Evolutionary conservation across 179 eudicot genomes (phyloP), one percentile per base, ranked within the genome.

Genomic region (Camellia oleifera): DNA sequence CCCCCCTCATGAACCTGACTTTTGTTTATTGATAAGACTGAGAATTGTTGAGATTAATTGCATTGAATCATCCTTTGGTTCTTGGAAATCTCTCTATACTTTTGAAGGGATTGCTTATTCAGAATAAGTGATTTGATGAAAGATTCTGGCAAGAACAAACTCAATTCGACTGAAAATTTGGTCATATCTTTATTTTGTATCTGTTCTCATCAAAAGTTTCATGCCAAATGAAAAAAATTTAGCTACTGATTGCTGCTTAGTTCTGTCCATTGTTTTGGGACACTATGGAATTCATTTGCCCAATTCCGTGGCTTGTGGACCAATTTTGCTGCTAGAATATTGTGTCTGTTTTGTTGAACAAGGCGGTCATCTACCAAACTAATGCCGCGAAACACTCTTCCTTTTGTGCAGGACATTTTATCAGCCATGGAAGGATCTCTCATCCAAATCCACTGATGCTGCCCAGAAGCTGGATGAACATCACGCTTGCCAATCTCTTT

Each of bases 401-500:
- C 6, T 32, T 67, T 69, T 76, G 57, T 50, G 52, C 94, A 95
- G 99, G 99, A 94, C 94, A 69, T 94, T 75, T 83, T 48, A 81
- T 80, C 86, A 91, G 83, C 89, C 91, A 46, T 88, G 93, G 94
- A 85, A 78, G 77, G 91, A 90, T 80, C 80, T 63, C 60, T 76
- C 85, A 26, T 60, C 84, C 13, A 82, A 87, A 42, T 63, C 66
- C 48, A 79, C 75, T 18, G 85, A 81, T 67, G 53, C 53, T 5
- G 90, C 63, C 2, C 90, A 87, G 81, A 86, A 77, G 76, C 73
- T 90, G 81, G 90, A 89, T n/a, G 96, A 91, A 82, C 81, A 72
- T 70, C 91, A 86, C 69, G 95, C 99, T 20, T 94, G 97, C 80
- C 86, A 87, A 81, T 82, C 86, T 23, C 86, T 95, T 62, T 81